Percentiles rank a stretch among this genome's conserved stretches.
These are phyloP conservation scores for Coemansia sp. DNA, from an alignment of 192 early-diverging fungal species.

Conservation along the genomic window DNA sequence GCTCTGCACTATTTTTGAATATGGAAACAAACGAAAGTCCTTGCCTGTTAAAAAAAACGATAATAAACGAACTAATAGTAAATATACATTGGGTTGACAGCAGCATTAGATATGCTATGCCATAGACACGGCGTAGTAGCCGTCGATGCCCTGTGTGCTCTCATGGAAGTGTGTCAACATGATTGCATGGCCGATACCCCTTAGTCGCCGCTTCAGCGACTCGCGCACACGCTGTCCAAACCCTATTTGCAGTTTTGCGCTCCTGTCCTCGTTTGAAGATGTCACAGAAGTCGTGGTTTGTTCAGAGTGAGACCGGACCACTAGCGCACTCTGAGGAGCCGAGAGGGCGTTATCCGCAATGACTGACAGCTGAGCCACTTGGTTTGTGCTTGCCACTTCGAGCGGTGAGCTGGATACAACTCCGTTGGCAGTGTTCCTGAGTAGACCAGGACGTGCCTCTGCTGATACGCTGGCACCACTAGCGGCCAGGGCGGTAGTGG, in stretches of 20 bases:
- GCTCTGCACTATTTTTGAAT: no score
- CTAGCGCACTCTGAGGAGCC: slow-evolving; percentile 13
- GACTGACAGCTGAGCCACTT: not conserved
- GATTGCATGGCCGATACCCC: slow-evolving; percentile 16
- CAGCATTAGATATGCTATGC: not conserved
- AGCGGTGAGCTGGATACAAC: not conserved
- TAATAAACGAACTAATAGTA: not conserved
- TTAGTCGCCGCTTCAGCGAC: slow-evolving; percentile 27
- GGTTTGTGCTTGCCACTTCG: not conserved
- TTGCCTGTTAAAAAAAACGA: not conserved
- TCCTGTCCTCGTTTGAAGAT: not conserved
- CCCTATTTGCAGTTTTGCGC: slow-evolving; percentile 12
- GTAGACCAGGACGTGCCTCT: slow-evolving; percentile 16
- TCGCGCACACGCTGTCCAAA: slow-evolving; percentile 32
- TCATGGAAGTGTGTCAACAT: slow-evolving; percentile 15
- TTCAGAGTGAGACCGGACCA: slow-evolving; percentile 37
- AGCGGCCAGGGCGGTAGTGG: not conserved
- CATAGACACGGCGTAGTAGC: slow-evolving; percentile 23
- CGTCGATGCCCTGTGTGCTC: slow-evolving; percentile 18
- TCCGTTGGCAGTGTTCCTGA: slow-evolving; percentile 13
- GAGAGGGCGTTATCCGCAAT: not conserved
- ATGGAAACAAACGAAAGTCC: not conserved
- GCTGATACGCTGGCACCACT: not conserved
- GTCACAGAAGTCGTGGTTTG: slow-evolving; percentile 21
- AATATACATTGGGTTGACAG: slow-evolving; percentile 4